Conservation (phyloP, 305 asterid genomes). For the Rubia tinctorum region DNA sequence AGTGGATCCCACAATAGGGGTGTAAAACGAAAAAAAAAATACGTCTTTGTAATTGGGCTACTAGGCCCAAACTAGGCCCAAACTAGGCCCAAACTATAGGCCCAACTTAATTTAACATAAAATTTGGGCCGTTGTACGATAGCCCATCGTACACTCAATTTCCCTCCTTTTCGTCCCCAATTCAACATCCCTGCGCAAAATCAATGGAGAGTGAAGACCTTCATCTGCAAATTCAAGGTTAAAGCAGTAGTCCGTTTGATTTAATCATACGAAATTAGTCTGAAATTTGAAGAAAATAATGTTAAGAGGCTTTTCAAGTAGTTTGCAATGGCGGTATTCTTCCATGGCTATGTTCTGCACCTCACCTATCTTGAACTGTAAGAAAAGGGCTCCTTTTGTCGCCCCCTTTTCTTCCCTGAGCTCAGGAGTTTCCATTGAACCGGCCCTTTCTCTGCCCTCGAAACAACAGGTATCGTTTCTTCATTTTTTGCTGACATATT, state of each 20-base stretch:
- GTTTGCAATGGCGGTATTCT: slow-evolving; percentile 12
- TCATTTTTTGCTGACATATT: neutral
- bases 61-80: no score
- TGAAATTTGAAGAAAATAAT: neutral
- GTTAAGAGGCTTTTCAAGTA: slow-evolving; percentile 8
- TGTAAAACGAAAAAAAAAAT: no score
- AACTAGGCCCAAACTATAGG: no score
- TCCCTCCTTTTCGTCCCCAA: neutral
- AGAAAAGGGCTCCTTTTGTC: slow-evolving; percentile 1
- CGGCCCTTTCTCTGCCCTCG: slow-evolving; percentile 3
- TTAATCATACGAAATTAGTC: neutral
- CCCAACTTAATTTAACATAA: no score
- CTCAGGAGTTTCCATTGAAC: neutral
- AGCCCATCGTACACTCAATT: neutral
- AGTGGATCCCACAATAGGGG: no score
- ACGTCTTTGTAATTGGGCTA: no score
- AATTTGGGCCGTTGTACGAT: neutral
- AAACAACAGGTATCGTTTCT: slow-evolving; percentile 16
- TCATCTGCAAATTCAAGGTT: neutral
- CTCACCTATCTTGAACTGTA: neutral
- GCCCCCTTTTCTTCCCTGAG: slow-evolving; percentile 14
- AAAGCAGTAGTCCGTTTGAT: neutral
- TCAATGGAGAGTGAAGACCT: neutral
- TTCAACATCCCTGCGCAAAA: neutral
- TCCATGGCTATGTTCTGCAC: neutral